phyloP scores from a whole-genome alignment of 2,329 filamentous ascomycete genomes.

The Alternaria hordeiaustralica region DNA sequence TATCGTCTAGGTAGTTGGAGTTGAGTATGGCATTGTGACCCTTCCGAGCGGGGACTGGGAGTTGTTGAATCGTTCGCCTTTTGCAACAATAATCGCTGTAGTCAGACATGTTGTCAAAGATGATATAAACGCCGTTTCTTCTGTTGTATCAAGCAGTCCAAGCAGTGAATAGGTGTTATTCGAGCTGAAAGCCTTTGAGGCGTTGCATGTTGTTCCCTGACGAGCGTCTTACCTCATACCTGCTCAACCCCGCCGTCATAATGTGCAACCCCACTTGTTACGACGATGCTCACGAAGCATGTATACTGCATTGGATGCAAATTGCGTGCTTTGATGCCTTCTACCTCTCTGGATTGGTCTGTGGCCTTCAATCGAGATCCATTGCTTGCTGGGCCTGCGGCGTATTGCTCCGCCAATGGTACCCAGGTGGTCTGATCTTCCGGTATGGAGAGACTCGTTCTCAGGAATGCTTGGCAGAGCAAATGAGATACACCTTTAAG shows the following conservation, averaged over 20 bases:
- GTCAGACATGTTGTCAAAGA: slow-evolving; percentile 3
- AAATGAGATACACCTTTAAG: background rate
- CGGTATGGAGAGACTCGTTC: background rate
- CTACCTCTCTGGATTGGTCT: background rate
- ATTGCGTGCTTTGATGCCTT: background rate
- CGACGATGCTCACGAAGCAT: background rate
- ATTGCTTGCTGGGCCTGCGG: background rate
- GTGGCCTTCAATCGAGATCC: background rate
- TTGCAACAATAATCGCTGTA: background rate
- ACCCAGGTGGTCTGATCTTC: background rate
- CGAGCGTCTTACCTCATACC: slow-evolving; percentile 16
- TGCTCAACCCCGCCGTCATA: background rate
- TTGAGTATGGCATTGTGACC: slow-evolving; percentile 28
- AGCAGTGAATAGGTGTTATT: background rate
- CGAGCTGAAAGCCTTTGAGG: background rate
- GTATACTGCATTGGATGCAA: background rate
- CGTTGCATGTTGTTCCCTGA: slow-evolving; percentile 1
- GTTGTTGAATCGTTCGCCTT: slow-evolving; percentile 28
- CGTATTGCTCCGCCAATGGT: background rate
- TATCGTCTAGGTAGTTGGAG: slow-evolving; percentile 24
- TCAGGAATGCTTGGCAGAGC: background rate
- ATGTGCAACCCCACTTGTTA: slow-evolving; percentile 9
- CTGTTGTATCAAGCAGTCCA: background rate
- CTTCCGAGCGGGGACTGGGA: slow-evolving; percentile 19
- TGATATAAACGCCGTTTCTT: background rate